Conservation (phyloP, 805 yeast species). For the Kregervanrija delftensis region DNA sequence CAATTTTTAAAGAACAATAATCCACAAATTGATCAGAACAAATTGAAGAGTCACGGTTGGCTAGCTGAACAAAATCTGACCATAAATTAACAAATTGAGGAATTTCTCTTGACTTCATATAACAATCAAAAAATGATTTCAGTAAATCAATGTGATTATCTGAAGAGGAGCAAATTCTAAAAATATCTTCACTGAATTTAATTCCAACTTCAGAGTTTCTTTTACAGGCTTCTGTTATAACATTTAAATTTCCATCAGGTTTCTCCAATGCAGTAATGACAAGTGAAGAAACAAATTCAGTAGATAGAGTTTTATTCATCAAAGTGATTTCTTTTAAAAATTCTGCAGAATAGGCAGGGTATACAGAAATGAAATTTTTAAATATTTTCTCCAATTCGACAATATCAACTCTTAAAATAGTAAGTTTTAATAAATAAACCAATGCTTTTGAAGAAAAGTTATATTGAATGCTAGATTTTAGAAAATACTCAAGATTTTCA, state of each 20-base stretch:
- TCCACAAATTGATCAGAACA: conserved; percentile 26
- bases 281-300: conserved; percentile 39
- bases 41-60: conserved; percentile 1
- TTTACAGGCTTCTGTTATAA: conserved; percentile 41
- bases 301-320: conserved; percentile 47
- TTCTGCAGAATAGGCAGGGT: conserved; percentile 33
- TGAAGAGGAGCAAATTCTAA: conserved; percentile 11
- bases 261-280: conserved; percentile 27
- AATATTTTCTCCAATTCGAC: conserved; percentile 42
- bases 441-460: conserved; percentile 19
- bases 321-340: conserved; percentile 41
- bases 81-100: conserved; percentile 42
- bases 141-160: conserved; percentile 1
- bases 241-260: conserved; percentile 14
- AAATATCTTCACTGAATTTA: conserved; percentile 30
- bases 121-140: conserved; percentile 30
- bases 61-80: conserved; percentile 21
- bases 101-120: conserved; percentile 52
- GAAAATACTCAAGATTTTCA: conserved; percentile 26
- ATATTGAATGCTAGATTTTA: conserved; percentile 17
- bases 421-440: conserved; percentile 23
- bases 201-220: conserved; percentile 57
- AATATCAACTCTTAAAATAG: conserved; percentile 29
- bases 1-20: conserved; percentile 34
- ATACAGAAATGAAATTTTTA: conserved; percentile 31